Evolutionary conservation across 2,329 filamentous ascomycete species (phyloP).

Genomic region (Biscogniauxia marginata): DNA sequence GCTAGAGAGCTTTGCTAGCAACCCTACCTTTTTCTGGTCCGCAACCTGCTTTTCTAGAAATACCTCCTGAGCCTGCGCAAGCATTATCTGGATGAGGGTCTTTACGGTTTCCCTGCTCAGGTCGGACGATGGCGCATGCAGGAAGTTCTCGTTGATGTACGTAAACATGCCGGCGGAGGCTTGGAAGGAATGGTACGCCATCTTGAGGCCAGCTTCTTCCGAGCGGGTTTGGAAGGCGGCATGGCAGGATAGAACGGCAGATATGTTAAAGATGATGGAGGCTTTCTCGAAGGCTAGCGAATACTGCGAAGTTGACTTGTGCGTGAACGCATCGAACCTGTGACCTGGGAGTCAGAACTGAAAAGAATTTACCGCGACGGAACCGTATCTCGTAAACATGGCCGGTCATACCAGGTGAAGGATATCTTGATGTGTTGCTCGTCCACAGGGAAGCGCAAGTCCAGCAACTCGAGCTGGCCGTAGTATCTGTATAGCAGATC

Average conservation of each 20-base stretch:
- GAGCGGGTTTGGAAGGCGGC: slow-evolving; percentile 88
- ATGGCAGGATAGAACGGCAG: slow-evolving; percentile 92
- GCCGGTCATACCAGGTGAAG: slow-evolving; percentile 78
- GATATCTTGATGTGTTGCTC: slow-evolving; percentile 99
- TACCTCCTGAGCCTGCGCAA: slow-evolving; percentile 95
- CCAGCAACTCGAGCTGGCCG: slow-evolving; percentile 90
- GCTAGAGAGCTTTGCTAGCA: slow-evolving; percentile 89
- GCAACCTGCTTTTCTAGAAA: slow-evolving; percentile 95
- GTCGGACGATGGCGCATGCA: slow-evolving; percentile 95
- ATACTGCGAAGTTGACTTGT: slow-evolving; percentile 95
- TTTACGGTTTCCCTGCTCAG: slow-evolving; percentile 94
- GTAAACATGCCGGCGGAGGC: slow-evolving; percentile 99
- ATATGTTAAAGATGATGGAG: slow-evolving; percentile 99
- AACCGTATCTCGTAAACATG: too few species aligned
- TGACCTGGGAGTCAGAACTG: slow-evolving; percentile 14
- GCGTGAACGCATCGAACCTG: slow-evolving; percentile 99
- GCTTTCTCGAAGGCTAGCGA: slow-evolving; percentile 97
- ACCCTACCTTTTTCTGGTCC: slow-evolving; percentile 87
- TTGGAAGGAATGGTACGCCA: slow-evolving; percentile 96
- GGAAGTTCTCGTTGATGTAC: slow-evolving; percentile 99
- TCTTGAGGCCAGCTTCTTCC: slow-evolving; percentile 91
- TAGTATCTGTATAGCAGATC: slow-evolving; percentile 97
- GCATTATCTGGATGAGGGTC: slow-evolving; percentile 85
- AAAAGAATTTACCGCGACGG: too few species aligned
- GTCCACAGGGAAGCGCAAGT: slow-evolving; percentile 93